Conservation (phyloP, 495 filamentous ascomycete species). For the Arthonia radiata region DNA sequence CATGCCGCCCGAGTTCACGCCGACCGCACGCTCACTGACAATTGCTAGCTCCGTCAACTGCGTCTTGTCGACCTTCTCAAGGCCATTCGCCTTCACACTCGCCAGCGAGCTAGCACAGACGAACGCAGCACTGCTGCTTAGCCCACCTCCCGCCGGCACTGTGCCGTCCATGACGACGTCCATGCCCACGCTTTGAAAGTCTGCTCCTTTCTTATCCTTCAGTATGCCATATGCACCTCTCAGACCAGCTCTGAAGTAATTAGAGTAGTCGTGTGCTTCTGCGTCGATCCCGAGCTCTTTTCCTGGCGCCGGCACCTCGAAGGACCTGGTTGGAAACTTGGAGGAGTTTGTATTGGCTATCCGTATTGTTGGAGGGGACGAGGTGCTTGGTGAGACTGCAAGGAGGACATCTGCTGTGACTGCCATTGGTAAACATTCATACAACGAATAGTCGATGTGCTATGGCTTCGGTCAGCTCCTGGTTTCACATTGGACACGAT, state of each 20-base stretch:
- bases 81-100: constrained; percentile 66
- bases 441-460: constrained; percentile 96
- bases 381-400: constrained; percentile 39
- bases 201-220: constrained; percentile 22
- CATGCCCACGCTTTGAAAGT: constrained; percentile 51
- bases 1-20: constrained; percentile 95
- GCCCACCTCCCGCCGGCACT: constrained; percentile 72
- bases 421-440: constrained; percentile 87
- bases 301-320: constrained; percentile 31
- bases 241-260: constrained; percentile 90
- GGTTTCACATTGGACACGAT: no score
- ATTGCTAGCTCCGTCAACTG: constrained; percentile 76
- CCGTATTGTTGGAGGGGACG: constrained; percentile 10
- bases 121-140: constrained; percentile 86
- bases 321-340: constrained; percentile 56
- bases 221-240: constrained; percentile 59
- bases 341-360: constrained; percentile 55
- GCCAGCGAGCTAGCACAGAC: constrained; percentile 77
- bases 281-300: constrained; percentile 17
- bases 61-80: constrained; percentile 57
- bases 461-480: constrained; percentile 1
- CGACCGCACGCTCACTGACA: constrained; percentile 79
- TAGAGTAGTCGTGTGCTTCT: constrained; percentile 58
- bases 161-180: constrained; percentile 74
- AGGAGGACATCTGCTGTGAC: constrained; percentile 76